Percentiles rank a stretch among this genome's conserved stretches.
phyloP scores from a whole-genome alignment of 352 stramenopile genomes.

The Pythium phragmiticola region DNA sequence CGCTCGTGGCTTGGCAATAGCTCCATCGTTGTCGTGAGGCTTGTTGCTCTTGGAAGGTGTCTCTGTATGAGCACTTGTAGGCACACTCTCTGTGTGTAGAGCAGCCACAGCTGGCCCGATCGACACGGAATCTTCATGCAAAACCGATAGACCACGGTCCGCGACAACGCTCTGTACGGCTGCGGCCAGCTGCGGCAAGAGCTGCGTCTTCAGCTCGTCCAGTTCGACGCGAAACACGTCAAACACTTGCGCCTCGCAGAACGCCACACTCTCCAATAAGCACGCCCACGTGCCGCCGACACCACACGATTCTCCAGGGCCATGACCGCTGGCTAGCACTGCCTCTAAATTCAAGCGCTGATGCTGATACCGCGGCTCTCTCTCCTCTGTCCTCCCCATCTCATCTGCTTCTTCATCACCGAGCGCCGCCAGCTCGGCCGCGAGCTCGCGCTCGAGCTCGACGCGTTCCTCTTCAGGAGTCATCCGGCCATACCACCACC shows the following conservation, averaged over 20 bases:
- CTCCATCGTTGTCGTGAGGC: too few relatives aligned
- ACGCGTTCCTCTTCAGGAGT: constrained; percentile 36
- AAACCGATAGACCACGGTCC: background rate
- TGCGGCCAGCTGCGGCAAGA: constrained; percentile 3
- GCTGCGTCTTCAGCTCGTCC: constrained; percentile 13
- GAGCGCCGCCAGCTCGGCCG: constrained; percentile 11
- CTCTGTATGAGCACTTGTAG: too few relatives aligned
- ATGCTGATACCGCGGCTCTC: background rate
- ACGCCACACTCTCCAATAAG: constrained; percentile 38
- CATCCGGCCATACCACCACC: background rate
- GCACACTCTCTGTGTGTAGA: background rate
- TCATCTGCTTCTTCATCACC: constrained; percentile 10
- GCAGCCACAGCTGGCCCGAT: background rate
- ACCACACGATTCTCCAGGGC: background rate
- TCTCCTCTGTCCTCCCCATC: background rate
- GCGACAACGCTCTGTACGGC: background rate
- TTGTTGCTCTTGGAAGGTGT: too few relatives aligned
- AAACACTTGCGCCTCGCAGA: constrained; percentile 45
- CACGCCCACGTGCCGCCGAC: constrained; percentile 27
- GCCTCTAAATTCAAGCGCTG: constrained; percentile 11
- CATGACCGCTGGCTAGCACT: background rate
- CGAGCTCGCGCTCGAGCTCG: constrained; percentile 44
- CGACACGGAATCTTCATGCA: background rate
- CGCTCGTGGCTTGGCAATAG: background rate
- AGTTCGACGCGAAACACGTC: constrained; percentile 21